A percentile compares a stretch with the other conserved stretches of the same genome.
phyloP scores from a whole-genome alignment of 345 rosid species.

The Iberis pinnata region DNA sequence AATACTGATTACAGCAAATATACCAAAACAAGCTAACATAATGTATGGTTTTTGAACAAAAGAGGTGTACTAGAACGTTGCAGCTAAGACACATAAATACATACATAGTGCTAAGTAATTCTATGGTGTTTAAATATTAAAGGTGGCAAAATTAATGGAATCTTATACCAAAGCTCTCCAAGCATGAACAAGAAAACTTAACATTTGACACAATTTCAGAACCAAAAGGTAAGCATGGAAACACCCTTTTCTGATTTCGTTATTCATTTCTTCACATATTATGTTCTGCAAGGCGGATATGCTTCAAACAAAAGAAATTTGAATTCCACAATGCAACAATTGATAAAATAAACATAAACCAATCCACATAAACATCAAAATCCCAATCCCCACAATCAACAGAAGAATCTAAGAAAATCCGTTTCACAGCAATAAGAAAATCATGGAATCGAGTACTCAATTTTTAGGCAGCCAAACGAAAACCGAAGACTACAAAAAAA shows the following conservation, averaged over 20 bases:
- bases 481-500: not conserved
- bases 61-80: too few species aligned
- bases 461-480: constrained; percentile 6
- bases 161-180: too few species aligned
- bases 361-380: not conserved
- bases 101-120: too few species aligned
- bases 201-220: too few species aligned
- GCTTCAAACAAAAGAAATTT: too few species aligned
- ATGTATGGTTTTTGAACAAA: too few species aligned
- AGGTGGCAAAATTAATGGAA: not conserved
- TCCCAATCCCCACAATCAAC: not conserved
- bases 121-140: not conserved
- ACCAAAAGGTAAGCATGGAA: not conserved
- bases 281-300: too few species aligned
- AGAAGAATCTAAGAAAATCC: not conserved
- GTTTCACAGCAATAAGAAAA: too few species aligned
- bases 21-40: not conserved
- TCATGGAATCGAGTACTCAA: not conserved
- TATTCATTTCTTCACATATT: too few species aligned
- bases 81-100: too few species aligned
- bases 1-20: not conserved
- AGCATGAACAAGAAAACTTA: too few species aligned
- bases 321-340: not conserved
- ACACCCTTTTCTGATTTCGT: too few species aligned
- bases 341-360: not conserved